Evolutionary conservation across 164 flowering plant species (phyloP).

Genomic region (Piper betle): DNA sequence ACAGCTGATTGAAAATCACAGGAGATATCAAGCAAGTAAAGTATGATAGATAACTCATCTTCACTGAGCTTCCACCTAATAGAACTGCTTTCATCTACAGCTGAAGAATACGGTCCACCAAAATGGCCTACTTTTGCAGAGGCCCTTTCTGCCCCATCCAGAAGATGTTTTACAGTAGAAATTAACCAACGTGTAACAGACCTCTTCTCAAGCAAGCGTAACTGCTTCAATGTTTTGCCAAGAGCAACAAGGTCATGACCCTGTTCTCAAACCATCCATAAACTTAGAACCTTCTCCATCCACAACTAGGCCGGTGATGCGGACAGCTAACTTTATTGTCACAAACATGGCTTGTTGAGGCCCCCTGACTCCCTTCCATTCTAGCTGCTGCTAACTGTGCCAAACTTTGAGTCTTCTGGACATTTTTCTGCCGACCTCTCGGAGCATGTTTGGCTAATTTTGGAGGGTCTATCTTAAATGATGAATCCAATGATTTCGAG

Average conservation of each 20-base stretch:
- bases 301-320: slow-evolving; percentile 48
- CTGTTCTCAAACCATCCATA: slow-evolving; percentile 23
- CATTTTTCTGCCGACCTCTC: slow-evolving; percentile 69
- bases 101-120: slow-evolving; percentile 30
- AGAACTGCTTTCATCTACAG: slow-evolving; percentile 40
- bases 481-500: slow-evolving; percentile 35
- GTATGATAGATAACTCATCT: slow-evolving; percentile 59
- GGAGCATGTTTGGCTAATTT: slow-evolving; percentile 55
- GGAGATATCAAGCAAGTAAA: slow-evolving; percentile 74
- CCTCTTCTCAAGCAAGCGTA: slow-evolving; percentile 58
- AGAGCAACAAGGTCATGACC: slow-evolving; percentile 43
- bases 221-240: slow-evolving; percentile 53
- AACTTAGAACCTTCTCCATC: slow-evolving; percentile 50
- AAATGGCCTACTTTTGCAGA: slow-evolving; percentile 39
- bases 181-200: slow-evolving; percentile 55
- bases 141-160: slow-evolving; percentile 61
- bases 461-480: slow-evolving; percentile 58
- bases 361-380: slow-evolving; percentile 97
- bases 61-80: slow-evolving; percentile 78
- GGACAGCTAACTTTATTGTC: slow-evolving; percentile 70
- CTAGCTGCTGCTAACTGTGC: slow-evolving; percentile 82
- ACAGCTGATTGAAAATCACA: slow-evolving; percentile 54
- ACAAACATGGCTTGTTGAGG: slow-evolving; percentile 94
- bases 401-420: slow-evolving; percentile 83
- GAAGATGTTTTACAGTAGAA: slow-evolving; percentile 38